Evolutionary conservation across 2,329 filamentous ascomycete genomes (phyloP), one percentile per base, ranked within the genome.

Genomic region (Mollisiaceae sp.): DNA sequence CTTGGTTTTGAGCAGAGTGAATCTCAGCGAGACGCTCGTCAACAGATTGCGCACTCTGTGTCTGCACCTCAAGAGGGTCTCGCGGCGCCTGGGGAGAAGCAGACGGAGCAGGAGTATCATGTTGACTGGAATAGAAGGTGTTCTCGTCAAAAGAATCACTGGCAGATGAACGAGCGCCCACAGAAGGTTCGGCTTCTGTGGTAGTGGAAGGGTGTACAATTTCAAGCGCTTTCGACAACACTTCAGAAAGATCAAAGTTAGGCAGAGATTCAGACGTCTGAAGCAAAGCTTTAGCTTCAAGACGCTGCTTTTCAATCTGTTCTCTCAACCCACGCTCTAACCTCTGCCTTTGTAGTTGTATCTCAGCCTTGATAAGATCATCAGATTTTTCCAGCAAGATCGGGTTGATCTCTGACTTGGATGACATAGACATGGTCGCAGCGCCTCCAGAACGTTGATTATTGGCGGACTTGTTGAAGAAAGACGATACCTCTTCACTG

Each of bases 121-220:
- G 90, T 81, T 91, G 92, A 80, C 94, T 97, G 71, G 94, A 97
- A 82, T 98, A 97, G 79, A 97, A 97, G 47, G 93, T 95, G 76
- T 96, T 93, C 77, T 96, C 91, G 79, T 97, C 93, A 80, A 93
- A 92, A 41, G 92, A 95, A 78, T 94, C 92, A 84, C 85, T 91
- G 75, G 86, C 84, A 77, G 88, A 87, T 75, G 82, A 83, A 78
- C 89, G 84, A 82, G 81, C 79, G 79, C 76, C 79, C 78, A 79
- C 73, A 71, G 79, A 83, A 72, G 82, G 82, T 80, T 86, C 85
- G 82, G 82, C 82, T 71, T 84, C 82, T 76, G 83, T 79, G 73
- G 86, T 79, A 69, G 83, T 81, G 75, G 86, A 84, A 74, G 90
- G 86, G 71, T 89, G 83, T 75, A 93, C 91, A 72, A 92, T 82